A percentile compares a stretch with the other conserved stretches of the same genome.
phyloP scores from a whole-genome alignment of 2,329 filamentous ascomycete species.

The Hysterium pulicare region DNA sequence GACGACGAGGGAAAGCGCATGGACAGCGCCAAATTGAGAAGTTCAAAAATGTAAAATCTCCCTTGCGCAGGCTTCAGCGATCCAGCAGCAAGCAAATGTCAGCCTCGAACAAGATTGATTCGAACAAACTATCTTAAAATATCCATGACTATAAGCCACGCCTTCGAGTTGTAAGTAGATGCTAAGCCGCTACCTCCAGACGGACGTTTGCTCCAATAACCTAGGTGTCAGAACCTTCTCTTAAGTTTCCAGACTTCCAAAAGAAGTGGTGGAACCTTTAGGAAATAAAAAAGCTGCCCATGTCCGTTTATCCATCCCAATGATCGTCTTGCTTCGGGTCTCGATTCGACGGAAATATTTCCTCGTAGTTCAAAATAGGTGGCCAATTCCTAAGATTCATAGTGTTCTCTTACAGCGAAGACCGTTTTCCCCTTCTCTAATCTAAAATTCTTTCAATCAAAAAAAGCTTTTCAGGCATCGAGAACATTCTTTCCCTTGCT shows the following conservation, averaged over 20 bases:
- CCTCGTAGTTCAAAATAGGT: too few species aligned
- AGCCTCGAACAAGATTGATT: background rate
- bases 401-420: background rate
- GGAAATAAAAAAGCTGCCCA: too few species aligned
- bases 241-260: background rate
- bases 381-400: background rate
- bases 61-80: background rate
- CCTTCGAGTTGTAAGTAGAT: background rate
- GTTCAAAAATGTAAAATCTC: slow-evolving; percentile 10
- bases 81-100: background rate
- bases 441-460: background rate
- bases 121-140: background rate
- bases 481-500: background rate
- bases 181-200: background rate
- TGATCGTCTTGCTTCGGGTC: too few species aligned
- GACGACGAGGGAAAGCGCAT: slow-evolving; percentile 71
- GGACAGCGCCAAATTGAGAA: slow-evolving; percentile 54
- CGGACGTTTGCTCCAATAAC: background rate
- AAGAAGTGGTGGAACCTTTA: too few species aligned
- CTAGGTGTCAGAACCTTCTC: background rate
- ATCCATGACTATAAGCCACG: too few species aligned
- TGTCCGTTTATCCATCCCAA: too few species aligned
- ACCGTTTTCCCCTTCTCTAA: background rate
- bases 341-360: too few species aligned
- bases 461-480: background rate